These are phyloP conservation scores for Setaria viridis DNA, from an alignment of 202 grass and related monocot genomes.

Conservation along the genomic window DNA sequence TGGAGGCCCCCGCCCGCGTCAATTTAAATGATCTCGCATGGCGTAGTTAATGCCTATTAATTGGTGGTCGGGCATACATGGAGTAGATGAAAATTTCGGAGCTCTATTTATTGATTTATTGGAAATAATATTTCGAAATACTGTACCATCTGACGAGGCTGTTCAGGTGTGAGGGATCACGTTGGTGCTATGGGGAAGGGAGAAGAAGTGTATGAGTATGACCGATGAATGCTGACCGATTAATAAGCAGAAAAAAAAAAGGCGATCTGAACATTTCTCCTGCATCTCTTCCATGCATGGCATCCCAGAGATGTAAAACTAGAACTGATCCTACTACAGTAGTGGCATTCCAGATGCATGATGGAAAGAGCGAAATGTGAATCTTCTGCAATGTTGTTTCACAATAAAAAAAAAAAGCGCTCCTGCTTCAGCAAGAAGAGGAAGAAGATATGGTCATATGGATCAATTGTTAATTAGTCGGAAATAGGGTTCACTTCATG, in stretches of 20 bases:
- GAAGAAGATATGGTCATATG: not conserved
- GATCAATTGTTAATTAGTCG: not conserved
- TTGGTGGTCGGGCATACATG: constrained; percentile 11
- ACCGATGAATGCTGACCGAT: not conserved
- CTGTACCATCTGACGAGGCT: not conserved
- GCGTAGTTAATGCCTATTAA: constrained; percentile 36
- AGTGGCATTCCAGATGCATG: not conserved
- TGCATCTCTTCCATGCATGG: not conserved
- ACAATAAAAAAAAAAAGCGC: not conserved
- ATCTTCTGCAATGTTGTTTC: not conserved
- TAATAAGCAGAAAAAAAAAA: too few species aligned
- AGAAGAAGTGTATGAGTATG: constrained; percentile 35
- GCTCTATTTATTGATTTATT: not conserved
- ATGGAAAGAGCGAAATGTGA: not conserved
- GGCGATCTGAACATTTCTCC: not conserved
- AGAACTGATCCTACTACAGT: too few species aligned
- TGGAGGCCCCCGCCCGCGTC: constrained; percentile 24
- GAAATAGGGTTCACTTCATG: not conserved
- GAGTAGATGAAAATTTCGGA: not conserved
- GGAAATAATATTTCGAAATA: constrained; percentile 15
- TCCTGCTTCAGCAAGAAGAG: not conserved
- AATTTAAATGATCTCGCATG: constrained; percentile 42
- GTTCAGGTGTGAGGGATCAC: constrained; percentile 12
- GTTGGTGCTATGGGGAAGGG: constrained; percentile 1
- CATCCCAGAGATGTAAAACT: not conserved